Base-by-base conservation (phyloP, 1,284 basidiomycete species). In the Phaffia rhodozyma region DNA sequence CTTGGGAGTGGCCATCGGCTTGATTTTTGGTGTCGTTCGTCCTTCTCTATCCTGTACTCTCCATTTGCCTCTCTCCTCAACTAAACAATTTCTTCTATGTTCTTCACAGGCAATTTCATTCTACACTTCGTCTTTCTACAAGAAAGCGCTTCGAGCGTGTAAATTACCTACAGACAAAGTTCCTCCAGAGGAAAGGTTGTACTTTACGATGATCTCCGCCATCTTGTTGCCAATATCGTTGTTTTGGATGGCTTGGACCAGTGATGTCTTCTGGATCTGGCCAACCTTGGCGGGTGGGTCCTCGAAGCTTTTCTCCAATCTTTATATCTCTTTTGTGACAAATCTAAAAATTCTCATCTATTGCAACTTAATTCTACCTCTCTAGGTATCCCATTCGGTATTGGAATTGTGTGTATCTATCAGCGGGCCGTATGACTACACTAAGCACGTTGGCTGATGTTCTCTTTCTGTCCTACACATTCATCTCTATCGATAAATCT, bases 341-440 rank as follows among this genome's bases (percentile, higher is more conserved):
- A 57, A 55, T 58, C 72, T 9, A 72, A 75, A 64, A 73, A 23
- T n/a, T 47, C 25, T 25, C 32, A 47, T 7, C 38, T 60, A 11
- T 50, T 38, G 25, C 52, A n/a, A 49, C 29, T 38, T 18, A 48
- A 0, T 1, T 80, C 83, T 18, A 78, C 83, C 63, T 70, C 82
- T 20, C 79, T 80, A 9, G 81, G 81, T 5, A 72, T 82, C 2
- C 84, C 84, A 2, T 86, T 86, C 71, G 85, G 84, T n/a, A 72
- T 77, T 23, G 84, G 83, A 49, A 78, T 84, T 56, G 79, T 84
- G n/a, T 78, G 62, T 7, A 56, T 47, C 38, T 11, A 43, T 43
- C 5, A 16, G 2, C 13, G 13, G 16, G 2, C 38, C 38, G 13
- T 43, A 11, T 16, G 38, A 16, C 2, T 2, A 43, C 16, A 11